These are phyloP conservation scores for Boletus huronensis DNA, from an alignment of 768 basidiomycete species.

Conservation along the genomic window DNA sequence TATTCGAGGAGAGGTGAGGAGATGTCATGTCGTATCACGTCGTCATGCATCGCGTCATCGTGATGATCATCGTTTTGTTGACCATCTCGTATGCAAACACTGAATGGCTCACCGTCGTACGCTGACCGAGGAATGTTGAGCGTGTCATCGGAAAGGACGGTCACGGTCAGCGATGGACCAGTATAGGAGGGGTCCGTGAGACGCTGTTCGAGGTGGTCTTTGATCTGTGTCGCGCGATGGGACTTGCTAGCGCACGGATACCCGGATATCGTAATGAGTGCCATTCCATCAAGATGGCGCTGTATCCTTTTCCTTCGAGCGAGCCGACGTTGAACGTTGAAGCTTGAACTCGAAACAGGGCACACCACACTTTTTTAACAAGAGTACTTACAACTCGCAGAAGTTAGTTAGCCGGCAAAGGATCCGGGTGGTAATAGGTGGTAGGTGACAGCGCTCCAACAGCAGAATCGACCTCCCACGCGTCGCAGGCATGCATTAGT, in stretches of 20 bases:
- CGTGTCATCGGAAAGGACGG: conserved; percentile 68
- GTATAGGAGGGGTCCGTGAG: conserved; percentile 47
- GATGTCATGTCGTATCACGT: not conserved
- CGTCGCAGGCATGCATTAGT: not conserved
- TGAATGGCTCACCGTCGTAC: conserved; percentile 62
- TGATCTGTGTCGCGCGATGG: conserved; percentile 63
- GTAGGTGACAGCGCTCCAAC: too few species aligned
- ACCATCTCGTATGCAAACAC: not conserved
- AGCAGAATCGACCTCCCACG: too few species aligned
- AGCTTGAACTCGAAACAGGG: too few species aligned
- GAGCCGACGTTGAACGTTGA: not conserved
- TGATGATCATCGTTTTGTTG: not conserved
- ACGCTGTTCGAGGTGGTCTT: conserved; percentile 49
- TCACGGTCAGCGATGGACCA: conserved; percentile 46
- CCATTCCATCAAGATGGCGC: conserved; percentile 50
- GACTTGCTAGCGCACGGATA: conserved; percentile 89
- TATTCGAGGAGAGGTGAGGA: not conserved
- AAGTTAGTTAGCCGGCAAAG: too few species aligned
- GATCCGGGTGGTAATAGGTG: too few species aligned
- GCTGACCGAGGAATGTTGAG: conserved; percentile 60
- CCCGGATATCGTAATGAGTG: conserved; percentile 87
- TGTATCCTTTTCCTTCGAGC: not conserved
- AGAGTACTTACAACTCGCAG: too few species aligned
- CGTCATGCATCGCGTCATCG: not conserved
- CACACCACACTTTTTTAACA: too few species aligned